Evolutionary conservation across 331 rosid genomes (phyloP), one percentile per base, ranked within the genome.

Genomic region (Cucumis variabilis): DNA sequence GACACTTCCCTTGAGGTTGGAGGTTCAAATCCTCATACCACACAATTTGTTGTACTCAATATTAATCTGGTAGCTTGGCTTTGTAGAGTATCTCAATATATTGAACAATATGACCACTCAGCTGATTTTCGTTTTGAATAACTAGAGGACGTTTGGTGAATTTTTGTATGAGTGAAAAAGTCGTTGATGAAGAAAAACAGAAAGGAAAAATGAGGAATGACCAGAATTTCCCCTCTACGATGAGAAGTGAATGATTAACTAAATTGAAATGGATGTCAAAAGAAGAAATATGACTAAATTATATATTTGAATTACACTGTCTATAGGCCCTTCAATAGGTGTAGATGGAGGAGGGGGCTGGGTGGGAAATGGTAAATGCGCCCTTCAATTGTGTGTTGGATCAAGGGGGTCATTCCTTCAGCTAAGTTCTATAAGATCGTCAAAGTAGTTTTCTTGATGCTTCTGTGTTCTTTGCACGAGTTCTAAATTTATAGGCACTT

Each of bases 401-500:
- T 76, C 60, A 46, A 44, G 62, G 12, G 33, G 58, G 82, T 5
- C 37, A 76, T 76, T 76, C 63, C 63, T 75, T 76, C n/a, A n/a
- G 82, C 82, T 48, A 76, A 76, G 33, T 48, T 76, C 21, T 76
- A 11, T 46, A 76, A 76, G 37, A 48, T 76, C 8, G 20, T n/a
- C 82, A 75, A 75, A 44, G 62, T n/a, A 2, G 16, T 76, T 76
- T 23, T 48, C 37, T 75, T 63, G 82, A 76, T 37, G n/a, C 28
- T 75, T 37, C 11, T 48, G 37, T 41, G 30, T 13, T 46, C 62
- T 23, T 13, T 75, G 62, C 20, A 44, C 13, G 82, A 23, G 21
- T 75, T 50, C 82, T 75, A 75, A 46, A 12, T 75, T 75, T 75
- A 23, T 75, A 44, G 13, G 48, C 82, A 75, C 82, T 23, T 6